Percentiles rank a stretch among this genome's conserved stretches.
Evolutionary conservation across 306 rosid genomes (phyloP).

Genomic region (Malus sieversii): DNA sequence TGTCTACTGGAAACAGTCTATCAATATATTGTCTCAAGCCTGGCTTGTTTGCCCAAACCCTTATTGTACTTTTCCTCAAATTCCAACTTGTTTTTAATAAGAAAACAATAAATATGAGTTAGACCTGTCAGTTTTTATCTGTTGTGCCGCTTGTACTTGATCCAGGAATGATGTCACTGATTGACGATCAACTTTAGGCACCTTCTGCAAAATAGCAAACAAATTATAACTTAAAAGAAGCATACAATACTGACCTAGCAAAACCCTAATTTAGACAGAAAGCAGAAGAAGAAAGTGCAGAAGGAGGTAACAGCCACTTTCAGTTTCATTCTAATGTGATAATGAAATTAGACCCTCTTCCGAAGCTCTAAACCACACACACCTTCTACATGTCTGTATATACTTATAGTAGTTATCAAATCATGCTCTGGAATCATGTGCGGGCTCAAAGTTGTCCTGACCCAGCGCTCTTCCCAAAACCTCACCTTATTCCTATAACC

Average conservation of each 20-base stretch:
- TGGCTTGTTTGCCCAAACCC: too few species aligned
- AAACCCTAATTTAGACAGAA: neutral
- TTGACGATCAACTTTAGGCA: neutral
- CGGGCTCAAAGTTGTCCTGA: neutral
- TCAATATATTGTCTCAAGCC: too few species aligned
- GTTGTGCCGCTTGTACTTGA: neutral
- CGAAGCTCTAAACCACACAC: too few species aligned
- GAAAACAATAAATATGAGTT: neutral
- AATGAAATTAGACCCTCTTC: too few species aligned
- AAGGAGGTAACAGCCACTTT: neutral
- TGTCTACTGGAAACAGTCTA: too few species aligned
- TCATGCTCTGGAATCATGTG: too few species aligned
- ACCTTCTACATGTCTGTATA: too few species aligned
- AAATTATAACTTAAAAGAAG: neutral
- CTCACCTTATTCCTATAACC: neutral
- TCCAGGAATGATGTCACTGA: neutral
- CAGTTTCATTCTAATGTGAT: neutral
- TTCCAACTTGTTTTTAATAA: neutral
- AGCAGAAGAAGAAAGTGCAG: neutral
- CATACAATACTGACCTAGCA: neutral
- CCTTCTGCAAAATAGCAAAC: neutral
- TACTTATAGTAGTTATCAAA: too few species aligned
- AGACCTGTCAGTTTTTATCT: slow-evolving; percentile 1
- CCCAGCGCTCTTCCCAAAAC: neutral
- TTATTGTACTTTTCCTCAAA: neutral